These are phyloP conservation scores for Penicillium subrubescens DNA, from an alignment of 495 filamentous ascomycete genomes.

Conservation along the genomic window DNA sequence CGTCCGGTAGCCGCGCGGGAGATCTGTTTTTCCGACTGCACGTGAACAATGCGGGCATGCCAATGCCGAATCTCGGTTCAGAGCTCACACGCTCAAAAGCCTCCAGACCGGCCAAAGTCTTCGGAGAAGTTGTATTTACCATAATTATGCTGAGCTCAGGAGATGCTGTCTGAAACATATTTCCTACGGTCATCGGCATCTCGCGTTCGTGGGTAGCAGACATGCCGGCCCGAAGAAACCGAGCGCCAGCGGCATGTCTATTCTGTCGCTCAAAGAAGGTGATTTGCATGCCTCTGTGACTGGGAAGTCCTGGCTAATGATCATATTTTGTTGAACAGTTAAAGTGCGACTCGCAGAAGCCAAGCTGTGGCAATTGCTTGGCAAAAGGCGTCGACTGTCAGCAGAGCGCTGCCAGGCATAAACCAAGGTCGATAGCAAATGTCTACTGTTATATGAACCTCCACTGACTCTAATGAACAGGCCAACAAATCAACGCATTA, in stretches of 20 bases:
- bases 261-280: slow-evolving; percentile 37
- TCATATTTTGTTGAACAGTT: slow-evolving; percentile 15
- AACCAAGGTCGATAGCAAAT: slow-evolving; percentile 23
- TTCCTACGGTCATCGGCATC: not conserved
- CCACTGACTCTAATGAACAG: slow-evolving; percentile 4
- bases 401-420: slow-evolving; percentile 17
- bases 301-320: not conserved
- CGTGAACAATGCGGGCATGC: not conserved
- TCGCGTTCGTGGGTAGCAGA: not conserved
- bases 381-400: slow-evolving; percentile 29
- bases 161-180: not conserved
- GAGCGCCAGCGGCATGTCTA: slow-evolving; percentile 30
- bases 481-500: slow-evolving; percentile 33
- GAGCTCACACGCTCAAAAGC: not conserved
- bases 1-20: not conserved
- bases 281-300: not conserved
- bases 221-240: slow-evolving; percentile 27
- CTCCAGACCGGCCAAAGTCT: not conserved
- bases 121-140: not conserved
- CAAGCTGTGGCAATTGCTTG: slow-evolving; percentile 28
- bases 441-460: not conserved
- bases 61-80: not conserved
- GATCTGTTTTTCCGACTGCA: slow-evolving; percentile 1
- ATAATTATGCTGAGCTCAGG: not conserved
- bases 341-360: slow-evolving; percentile 34